A percentile compares a stretch with the other conserved stretches of the same genome.
phyloP scores from a whole-genome alignment of 2,329 filamentous ascomycete species.

The Gremmenia infestans region DNA sequence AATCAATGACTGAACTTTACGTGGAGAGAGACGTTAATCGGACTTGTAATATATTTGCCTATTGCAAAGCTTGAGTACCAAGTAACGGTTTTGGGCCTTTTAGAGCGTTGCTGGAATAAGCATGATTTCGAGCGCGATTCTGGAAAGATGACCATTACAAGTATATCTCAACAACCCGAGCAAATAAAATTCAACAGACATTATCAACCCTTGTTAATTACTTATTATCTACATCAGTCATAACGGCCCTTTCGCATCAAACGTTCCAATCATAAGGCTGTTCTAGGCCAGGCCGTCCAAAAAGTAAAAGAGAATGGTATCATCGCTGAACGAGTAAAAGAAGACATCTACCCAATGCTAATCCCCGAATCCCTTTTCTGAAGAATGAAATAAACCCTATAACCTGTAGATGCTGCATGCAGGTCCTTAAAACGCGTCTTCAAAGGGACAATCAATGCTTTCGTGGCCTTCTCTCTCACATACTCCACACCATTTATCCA shows the following conservation, averaged over 20 bases:
- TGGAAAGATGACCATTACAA: no score
- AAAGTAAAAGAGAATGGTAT: conserved; percentile 23
- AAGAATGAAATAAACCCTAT: conserved; percentile 1
- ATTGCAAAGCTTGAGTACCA: no score
- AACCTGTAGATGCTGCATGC: not conserved
- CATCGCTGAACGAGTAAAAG: conserved; percentile 21
- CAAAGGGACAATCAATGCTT: conserved; percentile 90
- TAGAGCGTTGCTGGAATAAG: no score
- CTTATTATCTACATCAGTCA: conserved; percentile 17
- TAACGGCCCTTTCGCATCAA: conserved; percentile 1
- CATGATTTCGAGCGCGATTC: not conserved
- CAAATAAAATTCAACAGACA: not conserved
- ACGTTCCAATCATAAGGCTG: not conserved
- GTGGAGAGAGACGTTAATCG: no score
- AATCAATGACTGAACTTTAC: no score
- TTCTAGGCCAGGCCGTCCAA: not conserved
- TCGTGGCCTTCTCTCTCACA: conserved; percentile 96
- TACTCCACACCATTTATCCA: conserved; percentile 91
- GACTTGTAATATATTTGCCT: no score
- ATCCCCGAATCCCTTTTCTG: not conserved
- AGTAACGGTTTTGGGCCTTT: no score
- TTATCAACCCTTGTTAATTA: conserved; percentile 1
- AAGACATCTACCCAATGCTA: conserved; percentile 19
- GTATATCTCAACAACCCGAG: not conserved
- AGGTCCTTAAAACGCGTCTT: conserved; percentile 61